These are phyloP conservation scores for Ascochyta clinopodiicola DNA, from an alignment of 2,329 filamentous ascomycete genomes.

Conservation along the genomic window DNA sequence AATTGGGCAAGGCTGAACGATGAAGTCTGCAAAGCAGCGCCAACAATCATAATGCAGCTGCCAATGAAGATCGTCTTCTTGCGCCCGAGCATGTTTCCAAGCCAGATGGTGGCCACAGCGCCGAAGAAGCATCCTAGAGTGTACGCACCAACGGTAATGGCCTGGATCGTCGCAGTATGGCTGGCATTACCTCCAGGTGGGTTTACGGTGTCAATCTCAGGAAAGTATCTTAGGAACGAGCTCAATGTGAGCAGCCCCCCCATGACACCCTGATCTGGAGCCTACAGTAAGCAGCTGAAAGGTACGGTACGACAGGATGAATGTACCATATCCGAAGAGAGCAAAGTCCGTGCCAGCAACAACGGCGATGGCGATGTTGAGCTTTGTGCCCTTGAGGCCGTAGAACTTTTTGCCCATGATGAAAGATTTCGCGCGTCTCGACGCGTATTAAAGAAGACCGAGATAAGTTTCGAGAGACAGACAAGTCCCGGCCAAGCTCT, in stretches of 20 bases:
- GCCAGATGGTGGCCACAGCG: conserved; percentile 52
- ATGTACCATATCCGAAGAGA: conserved; percentile 67
- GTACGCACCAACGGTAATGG: conserved; percentile 48
- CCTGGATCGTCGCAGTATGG: conserved; percentile 52
- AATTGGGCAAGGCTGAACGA: conserved; percentile 55
- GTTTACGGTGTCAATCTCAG: conserved; percentile 50
- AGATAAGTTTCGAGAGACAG: not conserved
- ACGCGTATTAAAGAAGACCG: conserved; percentile 8
- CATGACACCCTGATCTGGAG: conserved; percentile 60
- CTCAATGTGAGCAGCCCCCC: conserved; percentile 71
- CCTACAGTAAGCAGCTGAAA: not conserved
- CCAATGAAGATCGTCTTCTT: conserved; percentile 66
- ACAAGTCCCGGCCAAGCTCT: conserved; percentile 2
- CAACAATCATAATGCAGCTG: conserved; percentile 63
- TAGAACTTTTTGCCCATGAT: conserved; percentile 57
- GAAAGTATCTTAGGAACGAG: conserved; percentile 60
- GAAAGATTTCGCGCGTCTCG: not conserved
- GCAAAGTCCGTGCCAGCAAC: conserved; percentile 77
- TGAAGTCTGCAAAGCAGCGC: conserved; percentile 64
- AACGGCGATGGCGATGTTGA: conserved; percentile 72
- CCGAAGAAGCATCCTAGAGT: conserved; percentile 55
- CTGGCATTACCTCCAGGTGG: conserved; percentile 39
- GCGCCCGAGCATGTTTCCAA: conserved; percentile 66
- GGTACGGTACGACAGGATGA: conserved; percentile 31
- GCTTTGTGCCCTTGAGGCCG: conserved; percentile 68